Evolutionary conservation across 2,329 filamentous ascomycete genomes (phyloP), one percentile per base, ranked within the genome.

Genomic region (Leptographium wingfieldii): DNA sequence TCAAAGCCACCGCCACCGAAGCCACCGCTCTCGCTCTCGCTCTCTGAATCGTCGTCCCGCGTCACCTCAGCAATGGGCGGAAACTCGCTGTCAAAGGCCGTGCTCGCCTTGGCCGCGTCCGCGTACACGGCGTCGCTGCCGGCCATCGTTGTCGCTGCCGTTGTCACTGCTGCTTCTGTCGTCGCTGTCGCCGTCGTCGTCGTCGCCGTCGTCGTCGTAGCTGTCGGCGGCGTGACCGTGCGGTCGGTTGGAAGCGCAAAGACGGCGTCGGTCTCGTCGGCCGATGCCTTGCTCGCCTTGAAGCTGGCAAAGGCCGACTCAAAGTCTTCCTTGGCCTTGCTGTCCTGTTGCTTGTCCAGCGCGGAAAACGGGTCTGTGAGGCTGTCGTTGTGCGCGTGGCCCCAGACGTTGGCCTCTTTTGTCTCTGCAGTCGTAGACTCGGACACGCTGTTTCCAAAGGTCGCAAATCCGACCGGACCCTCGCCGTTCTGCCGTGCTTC

Each of bases 61-160:
- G 88, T 87, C 61, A 96, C 74, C 69, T 92, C 90, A n/a, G 87
- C 85, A 62, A 97, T 96, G 0, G 92, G 94, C 38, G 94, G 94
- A 69, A 97, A 97, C 69, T 97, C 94, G 27, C 83, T 80, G 68
- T 85, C 80, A 67, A 89, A 87, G 59, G 73, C 76, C 3, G 80
- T 70, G 25, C 75, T 75, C 2, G 74, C 68, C 63, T 79, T 79
- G 57, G 71, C 67, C 19, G 63, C 71, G 7, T 69, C 64, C 2
- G 71, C 63, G 60, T 75, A 77, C 51, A 69, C 64, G 40, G 72
- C 67, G 4, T 40, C 33, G 5, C 33, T n/a, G 49, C 48, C 29
- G 49, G 7, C 19, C 5, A 19, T 12, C 27, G 25, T 2, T 4
- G 6, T 31, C 12, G 14, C 12, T 5, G 25, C 25, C 27, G 12